These are phyloP conservation scores for Serendipita indica DNA, from an alignment of 768 basidiomycete genomes.

Conservation along the genomic window DNA sequence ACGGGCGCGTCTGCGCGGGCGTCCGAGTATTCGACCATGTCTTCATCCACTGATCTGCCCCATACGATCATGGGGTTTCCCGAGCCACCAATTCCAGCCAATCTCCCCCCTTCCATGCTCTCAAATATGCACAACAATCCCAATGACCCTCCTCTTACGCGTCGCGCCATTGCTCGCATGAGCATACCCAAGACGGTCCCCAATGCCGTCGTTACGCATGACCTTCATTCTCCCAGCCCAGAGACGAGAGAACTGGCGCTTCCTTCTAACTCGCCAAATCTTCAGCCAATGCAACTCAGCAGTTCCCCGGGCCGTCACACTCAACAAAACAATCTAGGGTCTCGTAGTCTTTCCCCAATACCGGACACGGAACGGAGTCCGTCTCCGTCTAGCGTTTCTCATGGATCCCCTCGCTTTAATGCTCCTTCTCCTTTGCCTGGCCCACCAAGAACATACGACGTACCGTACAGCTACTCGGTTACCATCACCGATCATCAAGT, in stretches of 20 bases:
- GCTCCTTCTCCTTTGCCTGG: neutral
- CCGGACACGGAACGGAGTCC: neutral
- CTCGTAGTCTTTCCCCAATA: neutral
- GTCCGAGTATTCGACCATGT: conserved; percentile 6
- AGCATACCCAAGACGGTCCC: conserved; percentile 4
- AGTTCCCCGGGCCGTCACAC: neutral
- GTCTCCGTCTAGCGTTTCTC: neutral
- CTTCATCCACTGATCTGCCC: neutral
- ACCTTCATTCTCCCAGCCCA: neutral
- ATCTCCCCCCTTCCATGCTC: neutral
- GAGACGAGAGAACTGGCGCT: neutral
- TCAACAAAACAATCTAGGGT: neutral
- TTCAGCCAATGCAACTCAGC: neutral
- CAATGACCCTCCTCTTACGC: neutral
- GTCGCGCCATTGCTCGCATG: neutral
- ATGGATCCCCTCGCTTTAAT: neutral
- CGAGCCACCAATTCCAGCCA: conserved; percentile 6
- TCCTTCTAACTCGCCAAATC: neutral
- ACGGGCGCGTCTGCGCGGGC: neutral
- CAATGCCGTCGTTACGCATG: neutral
- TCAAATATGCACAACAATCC: neutral
- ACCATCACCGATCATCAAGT: conserved; percentile 1
- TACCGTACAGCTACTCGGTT: conserved; percentile 5
- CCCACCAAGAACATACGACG: neutral
- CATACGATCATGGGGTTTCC: neutral